Base-by-base conservation (phyloP, 345 rosid genomes). In the Microcos paniculata region DNA sequence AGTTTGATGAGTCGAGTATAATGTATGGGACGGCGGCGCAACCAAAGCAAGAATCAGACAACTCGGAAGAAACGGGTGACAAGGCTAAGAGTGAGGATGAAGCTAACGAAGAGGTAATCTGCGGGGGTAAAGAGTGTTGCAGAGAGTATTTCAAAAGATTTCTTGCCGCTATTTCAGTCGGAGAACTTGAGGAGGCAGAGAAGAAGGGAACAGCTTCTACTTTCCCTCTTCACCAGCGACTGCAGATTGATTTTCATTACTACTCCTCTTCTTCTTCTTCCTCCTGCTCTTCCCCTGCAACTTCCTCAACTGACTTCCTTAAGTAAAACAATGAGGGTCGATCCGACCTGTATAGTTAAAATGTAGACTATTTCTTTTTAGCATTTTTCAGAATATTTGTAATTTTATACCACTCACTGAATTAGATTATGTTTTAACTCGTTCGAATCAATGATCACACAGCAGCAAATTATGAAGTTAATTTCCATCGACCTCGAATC, bases 101-200 rank as follows among this genome's bases (percentile, higher is more conserved):
- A 6, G 72, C 63, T 24, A 73, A 53, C 12, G 86, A 78, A 24
- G 76, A 53, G 30, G 40, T 80, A 13, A 82, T 89, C 53, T 88
- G 86, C 82, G 62, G 66, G 9, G 92, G 91, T 12, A 90, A 80
- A 79, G 82, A 85, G 24, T 87, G 93, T 61, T 88, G 91, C 62
- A 82, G 82, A 73, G 97, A 90, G 62, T 92, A 86, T 65, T 80
- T 90, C 1, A 92, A 86, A 62, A 87, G 93, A 75, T 92, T 90
- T 75, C 82, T 90, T 43, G 93, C 93, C 3, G 88, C 90, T 4
- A 83, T 88, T 55, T 83, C 83, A n/a, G 73, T 90, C 42, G 71
- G 72, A 9, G 89, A 88, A 61, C 79, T 90, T 1, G 94, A 85
- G 66, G 86, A 78, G 0, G 86, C 87, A 31, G 81, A 86, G 83